Evolutionary conservation across 208 protist species (phyloP).

Genomic region (Endotrypanum monterogeii): DNA sequence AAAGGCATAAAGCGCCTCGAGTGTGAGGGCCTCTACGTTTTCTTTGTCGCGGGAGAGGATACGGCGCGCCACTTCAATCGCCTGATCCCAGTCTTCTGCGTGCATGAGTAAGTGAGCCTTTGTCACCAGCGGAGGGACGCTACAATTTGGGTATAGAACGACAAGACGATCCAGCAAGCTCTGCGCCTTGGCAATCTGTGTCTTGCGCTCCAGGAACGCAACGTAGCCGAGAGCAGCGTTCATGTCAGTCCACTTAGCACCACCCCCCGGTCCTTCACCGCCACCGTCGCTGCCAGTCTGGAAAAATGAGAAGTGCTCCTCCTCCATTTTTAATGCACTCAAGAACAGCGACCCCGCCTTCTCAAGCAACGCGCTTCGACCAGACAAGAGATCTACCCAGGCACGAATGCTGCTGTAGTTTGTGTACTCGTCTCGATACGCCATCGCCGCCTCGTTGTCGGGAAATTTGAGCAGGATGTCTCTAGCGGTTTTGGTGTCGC

Average conservation of each 20-base stretch:
- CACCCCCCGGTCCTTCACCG: not conserved
- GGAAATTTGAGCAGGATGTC: conserved; percentile 66
- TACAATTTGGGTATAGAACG: conserved; percentile 68
- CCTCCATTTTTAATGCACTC: conserved; percentile 62
- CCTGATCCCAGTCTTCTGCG: conserved; percentile 94
- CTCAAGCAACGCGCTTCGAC: conserved; percentile 78
- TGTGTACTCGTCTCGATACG: conserved; percentile 84
- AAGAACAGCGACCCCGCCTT: conserved; percentile 81
- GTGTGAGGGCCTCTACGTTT: conserved; percentile 79
- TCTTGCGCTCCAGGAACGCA: conserved; percentile 85
- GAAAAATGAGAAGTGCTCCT: conserved; percentile 24
- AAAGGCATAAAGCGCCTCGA: conserved; percentile 76
- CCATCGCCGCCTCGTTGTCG: conserved; percentile 28
- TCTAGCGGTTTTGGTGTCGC: conserved; percentile 64
- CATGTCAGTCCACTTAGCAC: conserved; percentile 50
- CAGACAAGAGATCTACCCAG: conserved; percentile 89
- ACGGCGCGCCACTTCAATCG: conserved; percentile 78
- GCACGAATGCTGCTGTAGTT: conserved; percentile 69
- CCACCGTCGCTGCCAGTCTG: not conserved
- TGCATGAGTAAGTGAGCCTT: conserved; percentile 89
- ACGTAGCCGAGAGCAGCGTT: conserved; percentile 86
- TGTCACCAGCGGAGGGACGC: conserved; percentile 60
- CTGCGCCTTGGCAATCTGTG: conserved; percentile 72
- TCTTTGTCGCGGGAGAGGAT: conserved; percentile 76
- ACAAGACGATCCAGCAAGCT: conserved; percentile 84